phyloP scores from a whole-genome alignment of 1,284 basidiomycete genomes.

The Amylostereum chailletii region DNA sequence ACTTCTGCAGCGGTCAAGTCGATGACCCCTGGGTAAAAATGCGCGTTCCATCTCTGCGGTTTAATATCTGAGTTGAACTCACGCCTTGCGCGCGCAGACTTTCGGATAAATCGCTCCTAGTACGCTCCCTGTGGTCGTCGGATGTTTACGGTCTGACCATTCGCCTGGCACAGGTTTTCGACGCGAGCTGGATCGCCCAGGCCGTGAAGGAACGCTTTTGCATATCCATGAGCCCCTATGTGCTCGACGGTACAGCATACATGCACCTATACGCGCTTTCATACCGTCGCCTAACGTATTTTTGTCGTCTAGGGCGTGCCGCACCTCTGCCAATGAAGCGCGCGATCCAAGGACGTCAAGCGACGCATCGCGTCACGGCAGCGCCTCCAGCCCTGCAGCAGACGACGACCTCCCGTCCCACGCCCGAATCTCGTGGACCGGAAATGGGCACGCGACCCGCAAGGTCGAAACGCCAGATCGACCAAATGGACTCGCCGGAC shows the following conservation, averaged over 20 bases:
- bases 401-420: too few species aligned
- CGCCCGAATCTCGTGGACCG: too few species aligned
- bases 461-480: too few species aligned
- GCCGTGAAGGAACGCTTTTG: conserved; percentile 4
- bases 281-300: neutral
- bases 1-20: conserved; percentile 6
- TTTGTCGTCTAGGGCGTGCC: too few species aligned
- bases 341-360: too few species aligned
- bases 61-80: neutral
- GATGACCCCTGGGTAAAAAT: conserved; percentile 9
- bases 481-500: too few species aligned
- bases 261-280: neutral
- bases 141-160: neutral
- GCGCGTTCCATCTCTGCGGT: conserved; percentile 1
- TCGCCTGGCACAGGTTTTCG: conserved; percentile 6
- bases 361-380: too few species aligned
- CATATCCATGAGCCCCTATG: conserved; percentile 5
- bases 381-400: too few species aligned
- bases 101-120: conserved; percentile 5
- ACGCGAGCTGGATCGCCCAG: conserved; percentile 8
- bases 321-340: too few species aligned
- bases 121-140: neutral
- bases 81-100: neutral
- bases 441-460: too few species aligned
- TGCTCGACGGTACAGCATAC: conserved; percentile 7